Conservation (phyloP, 805 yeast genomes). For the Huiozyma sinensis region DNA sequence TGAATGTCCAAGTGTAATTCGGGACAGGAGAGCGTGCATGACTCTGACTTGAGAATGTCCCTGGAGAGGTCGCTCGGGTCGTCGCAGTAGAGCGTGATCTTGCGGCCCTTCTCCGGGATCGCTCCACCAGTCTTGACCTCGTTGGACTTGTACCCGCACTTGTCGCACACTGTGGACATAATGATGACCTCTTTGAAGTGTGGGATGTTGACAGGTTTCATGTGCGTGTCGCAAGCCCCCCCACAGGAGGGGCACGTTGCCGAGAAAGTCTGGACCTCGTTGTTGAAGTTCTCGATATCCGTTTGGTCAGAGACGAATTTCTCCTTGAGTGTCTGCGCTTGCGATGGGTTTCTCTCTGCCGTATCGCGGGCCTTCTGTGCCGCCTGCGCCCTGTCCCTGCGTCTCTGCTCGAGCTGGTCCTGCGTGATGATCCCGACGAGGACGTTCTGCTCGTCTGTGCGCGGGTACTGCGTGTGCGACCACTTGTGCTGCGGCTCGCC, state of each 20-base stretch:
- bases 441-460: slow-evolving; percentile 84
- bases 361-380: slow-evolving; percentile 13
- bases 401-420: slow-evolving; percentile 39
- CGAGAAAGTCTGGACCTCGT: slow-evolving; percentile 86
- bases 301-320: slow-evolving; percentile 62
- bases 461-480: slow-evolving; percentile 69
- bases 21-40: slow-evolving; percentile 78
- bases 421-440: slow-evolving; percentile 66
- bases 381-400: slow-evolving; percentile 12
- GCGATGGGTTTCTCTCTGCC: slow-evolving; percentile 28
- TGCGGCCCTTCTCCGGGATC: slow-evolving; percentile 76
- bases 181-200: slow-evolving; percentile 95
- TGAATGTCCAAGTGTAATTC: slow-evolving; percentile 84
- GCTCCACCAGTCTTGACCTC: slow-evolving; percentile 99
- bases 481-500: slow-evolving; percentile 85
- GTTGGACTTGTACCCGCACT: slow-evolving; percentile 91
- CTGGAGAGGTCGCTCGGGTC: slow-evolving; percentile 83
- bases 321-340: slow-evolving; percentile 7
- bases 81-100: slow-evolving; percentile 59
- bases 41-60: slow-evolving; percentile 89
- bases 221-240: slow-evolving; percentile 75
- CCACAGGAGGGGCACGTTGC: slow-evolving; percentile 88
- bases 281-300: slow-evolving; percentile 73
- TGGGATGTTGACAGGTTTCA: slow-evolving; percentile 94
- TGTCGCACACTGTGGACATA: slow-evolving; percentile 88